These are phyloP conservation scores for Diplodia seriata DNA, from an alignment of 2,329 filamentous ascomycete species.

Conservation along the genomic window DNA sequence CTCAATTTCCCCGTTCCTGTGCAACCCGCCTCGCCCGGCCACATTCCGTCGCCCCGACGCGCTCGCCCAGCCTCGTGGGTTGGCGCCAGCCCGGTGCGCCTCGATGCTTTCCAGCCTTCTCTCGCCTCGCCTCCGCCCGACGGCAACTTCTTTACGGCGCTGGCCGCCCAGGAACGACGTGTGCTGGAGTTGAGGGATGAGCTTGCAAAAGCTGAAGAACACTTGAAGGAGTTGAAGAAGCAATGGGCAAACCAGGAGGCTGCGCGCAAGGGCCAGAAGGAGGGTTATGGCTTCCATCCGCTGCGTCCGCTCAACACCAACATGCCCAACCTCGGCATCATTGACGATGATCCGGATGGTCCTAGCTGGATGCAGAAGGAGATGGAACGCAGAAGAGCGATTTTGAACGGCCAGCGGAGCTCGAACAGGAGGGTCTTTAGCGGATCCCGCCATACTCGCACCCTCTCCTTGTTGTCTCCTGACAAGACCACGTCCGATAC, in stretches of 20 bases:
- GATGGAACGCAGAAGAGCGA: constrained; percentile 74
- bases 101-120: constrained; percentile 36
- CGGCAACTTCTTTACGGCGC: constrained; percentile 76
- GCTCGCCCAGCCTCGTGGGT: constrained; percentile 51
- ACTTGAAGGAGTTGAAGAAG: constrained; percentile 78
- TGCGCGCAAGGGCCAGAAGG: constrained; percentile 69
- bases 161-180: constrained; percentile 88
- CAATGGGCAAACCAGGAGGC: constrained; percentile 82
- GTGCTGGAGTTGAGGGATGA: constrained; percentile 93
- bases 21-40: constrained; percentile 38
- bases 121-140: constrained; percentile 37
- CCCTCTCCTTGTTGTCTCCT: constrained; percentile 82
- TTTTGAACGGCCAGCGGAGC: constrained; percentile 61
- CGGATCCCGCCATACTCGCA: constrained; percentile 66
- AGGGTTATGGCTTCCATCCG: constrained; percentile 55
- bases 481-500: constrained; percentile 45
- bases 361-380: constrained; percentile 62
- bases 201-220: constrained; percentile 78
- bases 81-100: constrained; percentile 41
- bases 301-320: constrained; percentile 61
- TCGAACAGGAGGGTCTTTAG: constrained; percentile 67
- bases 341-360: constrained; percentile 55
- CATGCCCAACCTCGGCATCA: constrained; percentile 42
- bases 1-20: constrained; percentile 57
- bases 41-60: constrained; percentile 43